These are phyloP conservation scores for Dysphania ambrosioides DNA, from an alignment of 148 eudicot species.

Conservation along the genomic window DNA sequence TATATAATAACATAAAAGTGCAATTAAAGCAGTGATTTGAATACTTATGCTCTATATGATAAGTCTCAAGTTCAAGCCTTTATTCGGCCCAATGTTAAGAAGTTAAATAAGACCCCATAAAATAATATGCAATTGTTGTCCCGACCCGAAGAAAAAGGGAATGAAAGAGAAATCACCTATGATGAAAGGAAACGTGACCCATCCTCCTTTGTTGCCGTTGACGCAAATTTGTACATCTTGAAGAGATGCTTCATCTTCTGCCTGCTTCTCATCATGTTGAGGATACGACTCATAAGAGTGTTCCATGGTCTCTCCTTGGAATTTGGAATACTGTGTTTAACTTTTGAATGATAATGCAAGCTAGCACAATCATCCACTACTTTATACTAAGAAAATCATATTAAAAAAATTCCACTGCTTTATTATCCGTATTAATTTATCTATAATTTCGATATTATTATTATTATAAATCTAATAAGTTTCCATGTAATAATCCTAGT, in stretches of 20 bases:
- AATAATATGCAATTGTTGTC: no score
- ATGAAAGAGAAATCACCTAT: constrained; percentile 25
- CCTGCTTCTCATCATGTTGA: background rate
- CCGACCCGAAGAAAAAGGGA: no score
- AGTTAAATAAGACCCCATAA: no score
- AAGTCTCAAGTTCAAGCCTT: no score
- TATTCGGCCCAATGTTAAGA: no score
- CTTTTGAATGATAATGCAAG: background rate
- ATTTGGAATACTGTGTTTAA: constrained; percentile 8
- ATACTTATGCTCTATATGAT: no score
- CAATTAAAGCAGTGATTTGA: no score
- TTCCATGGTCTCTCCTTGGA: background rate
- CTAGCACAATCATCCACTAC: background rate
- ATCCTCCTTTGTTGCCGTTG: constrained; percentile 32
- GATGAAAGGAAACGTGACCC: constrained; percentile 42
- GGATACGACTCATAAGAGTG: background rate
- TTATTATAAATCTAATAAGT: background rate
- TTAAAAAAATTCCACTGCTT: background rate
- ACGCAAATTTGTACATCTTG: background rate
- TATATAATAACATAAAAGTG: no score
- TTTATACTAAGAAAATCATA: background rate
- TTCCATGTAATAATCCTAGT: background rate
- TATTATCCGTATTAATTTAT: background rate
- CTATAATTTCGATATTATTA: background rate
- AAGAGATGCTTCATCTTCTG: constrained; percentile 1